Evolutionary conservation across 2,329 filamentous ascomycete genomes (phyloP).

Genomic region (Cordyceps cicadae): DNA sequence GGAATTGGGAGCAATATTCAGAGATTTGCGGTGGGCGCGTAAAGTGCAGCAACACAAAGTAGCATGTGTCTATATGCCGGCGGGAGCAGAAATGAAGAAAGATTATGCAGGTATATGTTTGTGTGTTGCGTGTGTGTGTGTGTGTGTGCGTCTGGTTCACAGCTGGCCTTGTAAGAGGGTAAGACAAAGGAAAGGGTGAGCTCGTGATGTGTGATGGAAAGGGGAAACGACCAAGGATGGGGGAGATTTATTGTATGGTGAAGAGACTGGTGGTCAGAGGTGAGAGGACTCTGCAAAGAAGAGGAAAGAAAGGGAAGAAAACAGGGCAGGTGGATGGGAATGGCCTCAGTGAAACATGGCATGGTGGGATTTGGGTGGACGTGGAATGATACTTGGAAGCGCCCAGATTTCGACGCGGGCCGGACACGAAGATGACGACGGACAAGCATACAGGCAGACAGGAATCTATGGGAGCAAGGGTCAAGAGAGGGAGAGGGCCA

Average conservation of each 20-base stretch:
- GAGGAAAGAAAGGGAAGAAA: too few species aligned
- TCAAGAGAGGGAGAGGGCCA: too few species aligned
- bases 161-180: not conserved
- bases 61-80: not conserved
- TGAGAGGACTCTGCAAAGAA: not conserved
- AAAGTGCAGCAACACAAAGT: not conserved
- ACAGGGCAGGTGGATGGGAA: not conserved
- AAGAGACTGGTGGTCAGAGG: not conserved
- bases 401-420: not conserved
- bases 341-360: not conserved
- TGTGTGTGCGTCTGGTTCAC: not conserved
- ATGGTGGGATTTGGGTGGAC: not conserved
- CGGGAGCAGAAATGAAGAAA: not conserved
- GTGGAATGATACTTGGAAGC: not conserved
- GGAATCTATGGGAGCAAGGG: too few species aligned
- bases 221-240: not conserved
- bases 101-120: not conserved
- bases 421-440: not conserved
- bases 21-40: not conserved
- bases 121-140: not conserved
- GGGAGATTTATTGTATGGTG: not conserved
- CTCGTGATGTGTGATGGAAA: not conserved
- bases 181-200: constrained; percentile 1
- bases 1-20: not conserved
- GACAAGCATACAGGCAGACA: too few species aligned